Conservation (phyloP, 176 grass and related monocot genomes). For the Secale cereale region DNA sequence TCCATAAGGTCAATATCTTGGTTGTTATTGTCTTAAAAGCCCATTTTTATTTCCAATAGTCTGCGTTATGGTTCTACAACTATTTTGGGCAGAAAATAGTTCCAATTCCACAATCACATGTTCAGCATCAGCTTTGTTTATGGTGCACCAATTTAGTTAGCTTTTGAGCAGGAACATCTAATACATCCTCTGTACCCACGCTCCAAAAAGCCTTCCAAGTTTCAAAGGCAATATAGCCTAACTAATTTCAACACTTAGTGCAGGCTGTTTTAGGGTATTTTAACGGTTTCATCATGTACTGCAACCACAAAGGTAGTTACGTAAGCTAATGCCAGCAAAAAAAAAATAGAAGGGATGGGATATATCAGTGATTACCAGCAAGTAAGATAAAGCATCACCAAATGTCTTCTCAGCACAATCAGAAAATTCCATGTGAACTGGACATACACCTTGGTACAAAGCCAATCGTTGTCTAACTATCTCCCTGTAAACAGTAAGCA, state of each 20-base stretch:
- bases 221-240: background rate
- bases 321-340: background rate
- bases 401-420: conserved; percentile 86
- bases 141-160: background rate
- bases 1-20: background rate
- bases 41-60: background rate
- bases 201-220: background rate
- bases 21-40: background rate
- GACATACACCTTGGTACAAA: conserved; percentile 92
- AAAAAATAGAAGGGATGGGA: background rate
- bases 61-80: background rate
- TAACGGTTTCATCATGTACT: background rate
- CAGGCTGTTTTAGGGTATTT: background rate
- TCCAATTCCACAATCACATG: background rate
- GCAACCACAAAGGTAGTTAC: background rate
- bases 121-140: background rate
- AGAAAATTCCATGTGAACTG: conserved; percentile 79
- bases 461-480: conserved; percentile 91
- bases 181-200: background rate
- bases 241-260: conserved; percentile 15
- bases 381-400: conserved; percentile 72
- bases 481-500: conserved; percentile 58
- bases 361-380: conserved; percentile 60
- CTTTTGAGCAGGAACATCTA: background rate
- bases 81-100: background rate